phyloP scores from a whole-genome alignment of 192 early-diverging fungal genomes.

The Coemansia sp. region DNA sequence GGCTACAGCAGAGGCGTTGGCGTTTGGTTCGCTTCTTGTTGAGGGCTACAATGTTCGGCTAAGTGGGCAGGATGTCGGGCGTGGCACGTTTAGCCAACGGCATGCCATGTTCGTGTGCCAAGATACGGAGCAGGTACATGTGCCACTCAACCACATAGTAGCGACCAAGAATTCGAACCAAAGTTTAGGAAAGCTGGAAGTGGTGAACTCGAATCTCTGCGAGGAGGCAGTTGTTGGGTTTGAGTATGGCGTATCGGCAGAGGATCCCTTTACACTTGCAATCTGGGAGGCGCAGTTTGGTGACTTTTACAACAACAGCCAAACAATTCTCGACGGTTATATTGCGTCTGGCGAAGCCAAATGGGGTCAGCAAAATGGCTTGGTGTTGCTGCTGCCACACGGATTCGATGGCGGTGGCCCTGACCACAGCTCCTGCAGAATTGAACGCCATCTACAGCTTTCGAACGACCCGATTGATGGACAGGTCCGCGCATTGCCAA shows the following conservation, averaged over 20 bases:
- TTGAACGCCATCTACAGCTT: constrained; percentile 93
- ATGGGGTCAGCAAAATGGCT: constrained; percentile 88
- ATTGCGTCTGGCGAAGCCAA: constrained; percentile 86
- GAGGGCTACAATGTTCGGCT: constrained; percentile 90
- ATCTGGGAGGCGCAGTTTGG: constrained; percentile 99
- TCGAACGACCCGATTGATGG: constrained; percentile 72
- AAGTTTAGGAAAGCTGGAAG: constrained; percentile 66
- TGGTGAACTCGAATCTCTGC: constrained; percentile 88
- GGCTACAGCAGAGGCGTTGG: constrained; percentile 93
- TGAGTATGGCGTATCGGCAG: constrained; percentile 91
- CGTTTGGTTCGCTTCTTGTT: constrained; percentile 80
- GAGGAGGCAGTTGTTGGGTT: constrained; percentile 95
- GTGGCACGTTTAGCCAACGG: constrained; percentile 96
- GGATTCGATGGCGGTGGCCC: constrained; percentile 96
- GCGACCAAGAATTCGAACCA: constrained; percentile 24
- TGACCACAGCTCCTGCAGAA: constrained; percentile 85
- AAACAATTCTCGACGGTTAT: constrained; percentile 92
- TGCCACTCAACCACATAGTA: constrained; percentile 77
- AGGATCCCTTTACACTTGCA: constrained; percentile 83
- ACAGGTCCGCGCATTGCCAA: constrained; percentile 63
- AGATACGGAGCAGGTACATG: constrained; percentile 75
- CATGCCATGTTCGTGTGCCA: constrained; percentile 96
- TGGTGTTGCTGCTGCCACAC: constrained; percentile 92
- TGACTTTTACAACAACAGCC: constrained; percentile 98
- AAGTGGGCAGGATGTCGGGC: constrained; percentile 95